Base-by-base conservation (phyloP, 164 flowering plant species). In the Akebia trifoliata region DNA sequence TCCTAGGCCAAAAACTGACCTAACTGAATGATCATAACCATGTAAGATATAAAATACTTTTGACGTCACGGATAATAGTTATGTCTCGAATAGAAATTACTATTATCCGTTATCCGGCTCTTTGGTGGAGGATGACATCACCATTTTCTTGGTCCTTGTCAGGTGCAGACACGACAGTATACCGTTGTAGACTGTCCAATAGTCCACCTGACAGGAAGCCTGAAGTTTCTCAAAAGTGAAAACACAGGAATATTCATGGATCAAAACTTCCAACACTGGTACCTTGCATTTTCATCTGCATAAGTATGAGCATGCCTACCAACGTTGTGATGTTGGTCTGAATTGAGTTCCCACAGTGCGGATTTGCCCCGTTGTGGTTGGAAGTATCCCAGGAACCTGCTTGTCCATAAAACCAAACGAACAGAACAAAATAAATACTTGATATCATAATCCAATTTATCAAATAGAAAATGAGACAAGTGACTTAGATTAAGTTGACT, bases 371-470 rank as follows among this genome's bases (percentile, higher is more conserved):
- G 77, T 66, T 82, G 87, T 45, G 99, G 99, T 67, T 81, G 93
- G 64, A 81, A 83, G 69, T 94, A 74, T 4, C 99, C 99, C 72
- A 94, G 59, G 68, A 94, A 94, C 68, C 97, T 90, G 85, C 65
- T 56, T 64, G 37, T 20, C 44, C 32, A 44, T 37, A 52, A 50
- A 29, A n/a, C 34, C 28, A 26, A 9, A 48, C 17, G 8, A 15
- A 28, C 4, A 8, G 18, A 50, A 4, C 5, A 2, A 50, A 18
- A 28, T 11, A 40, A 40, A 40, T 15, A 21, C 17, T 39, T 7
- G 10, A 39, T 26, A n/a, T n/a, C n/a, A n/a, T n/a, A n/a, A n/a
- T n/a, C n/a, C n/a, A n/a, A n/a, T n/a, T n/a, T n/a, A n/a, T n/a
- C n/a, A n/a, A n/a, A n/a, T 15, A 3, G 11, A 29, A 26, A 3